These are phyloP conservation scores for Bertia moriformis DNA, from an alignment of 2,329 filamentous ascomycete genomes.

Conservation along the genomic window DNA sequence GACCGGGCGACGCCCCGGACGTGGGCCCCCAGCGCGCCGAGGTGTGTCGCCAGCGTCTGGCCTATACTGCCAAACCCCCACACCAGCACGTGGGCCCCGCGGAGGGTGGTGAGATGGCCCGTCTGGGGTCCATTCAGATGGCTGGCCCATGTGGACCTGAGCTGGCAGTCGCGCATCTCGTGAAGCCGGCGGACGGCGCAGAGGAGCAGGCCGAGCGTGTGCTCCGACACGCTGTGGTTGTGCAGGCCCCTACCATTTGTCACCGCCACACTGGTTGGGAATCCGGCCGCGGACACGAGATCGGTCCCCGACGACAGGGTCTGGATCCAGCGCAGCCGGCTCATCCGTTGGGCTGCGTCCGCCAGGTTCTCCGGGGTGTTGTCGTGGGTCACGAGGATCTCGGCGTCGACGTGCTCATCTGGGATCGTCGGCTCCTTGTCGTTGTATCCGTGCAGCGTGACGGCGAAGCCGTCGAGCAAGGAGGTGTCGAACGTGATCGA, in stretches of 20 bases:
- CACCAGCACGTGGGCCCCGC: constrained; percentile 39
- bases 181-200: constrained; percentile 39
- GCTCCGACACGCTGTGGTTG: constrained; percentile 51
- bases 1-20: constrained; percentile 43
- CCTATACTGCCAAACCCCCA: constrained; percentile 58
- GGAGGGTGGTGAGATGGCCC: constrained; percentile 41
- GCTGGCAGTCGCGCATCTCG: constrained; percentile 49
- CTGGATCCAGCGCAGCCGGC: constrained; percentile 49
- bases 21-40: constrained; percentile 37
- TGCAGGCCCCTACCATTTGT: constrained; percentile 50
- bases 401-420: constrained; percentile 40
- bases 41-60: constrained; percentile 38
- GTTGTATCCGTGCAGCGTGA: constrained; percentile 43
- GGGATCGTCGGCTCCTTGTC: constrained; percentile 39
- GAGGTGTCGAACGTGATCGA: constrained; percentile 40
- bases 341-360: constrained; percentile 37
- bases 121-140: constrained; percentile 46
- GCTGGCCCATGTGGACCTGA: constrained; percentile 37
- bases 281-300: not conserved
- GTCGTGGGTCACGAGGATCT: constrained; percentile 45
- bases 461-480: constrained; percentile 41
- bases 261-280: constrained; percentile 27
- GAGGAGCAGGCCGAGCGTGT: constrained; percentile 42
- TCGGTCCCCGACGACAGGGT: constrained; percentile 53
- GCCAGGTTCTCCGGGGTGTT: constrained; percentile 42